phyloP scores from a whole-genome alignment of 805 yeast genomes.

The Scheffersomyces coipomensis region DNA sequence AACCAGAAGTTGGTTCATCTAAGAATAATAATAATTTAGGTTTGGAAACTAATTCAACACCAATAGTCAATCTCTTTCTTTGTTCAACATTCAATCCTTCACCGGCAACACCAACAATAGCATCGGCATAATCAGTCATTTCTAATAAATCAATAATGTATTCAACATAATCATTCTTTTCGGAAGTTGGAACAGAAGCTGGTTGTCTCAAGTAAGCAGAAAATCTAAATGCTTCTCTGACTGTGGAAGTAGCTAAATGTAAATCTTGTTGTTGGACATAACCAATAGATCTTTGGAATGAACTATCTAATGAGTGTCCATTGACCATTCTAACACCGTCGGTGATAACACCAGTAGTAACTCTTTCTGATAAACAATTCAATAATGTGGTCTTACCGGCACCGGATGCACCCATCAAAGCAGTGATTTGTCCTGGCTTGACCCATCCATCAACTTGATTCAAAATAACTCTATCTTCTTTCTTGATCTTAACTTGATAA shows the following conservation, averaged over 20 bases:
- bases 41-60: slow-evolving; percentile 41
- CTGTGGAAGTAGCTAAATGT: slow-evolving; percentile 67
- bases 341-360: slow-evolving; percentile 66
- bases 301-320: slow-evolving; percentile 59
- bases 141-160: slow-evolving; percentile 64
- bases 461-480: slow-evolving; percentile 40
- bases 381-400: slow-evolving; percentile 82
- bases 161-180: slow-evolving; percentile 68
- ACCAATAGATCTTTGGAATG: slow-evolving; percentile 77
- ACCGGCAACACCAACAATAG: slow-evolving; percentile 77
- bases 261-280: slow-evolving; percentile 81
- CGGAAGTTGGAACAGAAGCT: slow-evolving; percentile 48
- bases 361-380: slow-evolving; percentile 70
- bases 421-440: slow-evolving; percentile 78
- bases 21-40: slow-evolving; percentile 37
- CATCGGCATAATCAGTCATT: slow-evolving; percentile 71
- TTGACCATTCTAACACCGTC: slow-evolving; percentile 65
- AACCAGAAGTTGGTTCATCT: slow-evolving; percentile 46
- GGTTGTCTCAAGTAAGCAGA: slow-evolving; percentile 76
- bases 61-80: slow-evolving; percentile 40
- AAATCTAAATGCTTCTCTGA: slow-evolving; percentile 70
- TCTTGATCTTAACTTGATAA: slow-evolving; percentile 34
- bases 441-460: slow-evolving; percentile 59
- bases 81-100: slow-evolving; percentile 50
- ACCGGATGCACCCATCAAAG: slow-evolving; percentile 84